A percentile compares a stretch with the other conserved stretches of the same genome.
Conservation (phyloP, 75 land plant genomes). For the Pseudotsuga menziesii region DNA sequence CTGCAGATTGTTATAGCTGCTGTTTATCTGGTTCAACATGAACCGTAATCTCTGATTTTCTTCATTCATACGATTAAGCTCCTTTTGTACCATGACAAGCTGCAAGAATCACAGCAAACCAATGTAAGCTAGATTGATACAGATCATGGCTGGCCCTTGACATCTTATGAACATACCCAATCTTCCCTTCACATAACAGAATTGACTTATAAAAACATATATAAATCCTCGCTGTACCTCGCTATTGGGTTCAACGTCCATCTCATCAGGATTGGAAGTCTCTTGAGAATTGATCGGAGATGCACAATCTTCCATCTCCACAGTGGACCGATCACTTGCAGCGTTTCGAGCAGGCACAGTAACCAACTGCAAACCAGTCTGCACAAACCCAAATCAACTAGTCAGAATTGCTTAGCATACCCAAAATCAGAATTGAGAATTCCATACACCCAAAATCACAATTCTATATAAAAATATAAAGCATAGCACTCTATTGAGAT, state of each 20-base stretch:
- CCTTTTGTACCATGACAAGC: neutral
- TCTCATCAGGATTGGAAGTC: neutral
- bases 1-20: neutral
- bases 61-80: neutral
- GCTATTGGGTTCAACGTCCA: neutral
- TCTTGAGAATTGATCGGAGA: neutral
- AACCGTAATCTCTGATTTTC: slow-evolving; percentile 4
- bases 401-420: neutral
- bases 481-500: too few relatives aligned
- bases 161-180: neutral
- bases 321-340: slow-evolving; percentile 11
- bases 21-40: slow-evolving; percentile 1
- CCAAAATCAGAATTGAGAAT: too few relatives aligned
- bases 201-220: neutral
- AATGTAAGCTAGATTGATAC: neutral
- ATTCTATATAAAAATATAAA: neutral
- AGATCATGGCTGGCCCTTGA: neutral
- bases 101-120: neutral
- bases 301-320: slow-evolving; percentile 6
- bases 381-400: neutral
- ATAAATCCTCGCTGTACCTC: neutral
- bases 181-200: neutral
- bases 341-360: neutral
- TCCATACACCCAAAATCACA: neutral
- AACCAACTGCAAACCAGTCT: slow-evolving; percentile 5